A percentile compares a stretch with the other conserved stretches of the same genome.
Evolutionary conservation across 495 filamentous ascomycete species (phyloP).

Genomic region (Daldinia bambusicola): DNA sequence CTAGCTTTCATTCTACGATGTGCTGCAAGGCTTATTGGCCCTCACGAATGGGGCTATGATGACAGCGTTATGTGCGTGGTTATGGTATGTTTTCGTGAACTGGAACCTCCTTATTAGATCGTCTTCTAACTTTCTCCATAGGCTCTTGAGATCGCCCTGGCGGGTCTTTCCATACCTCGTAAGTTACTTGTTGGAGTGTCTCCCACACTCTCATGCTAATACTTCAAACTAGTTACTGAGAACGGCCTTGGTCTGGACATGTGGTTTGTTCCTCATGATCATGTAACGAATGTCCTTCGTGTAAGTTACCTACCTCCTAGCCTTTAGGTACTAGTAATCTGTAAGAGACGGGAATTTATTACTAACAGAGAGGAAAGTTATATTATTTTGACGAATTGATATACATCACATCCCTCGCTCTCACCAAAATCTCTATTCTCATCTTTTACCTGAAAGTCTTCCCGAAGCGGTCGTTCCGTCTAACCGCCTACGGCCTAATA

Average conservation of each 20-base stretch:
- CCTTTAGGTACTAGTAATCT: not conserved
- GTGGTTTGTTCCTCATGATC: slow-evolving; percentile 46
- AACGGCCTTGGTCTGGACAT: slow-evolving; percentile 44
- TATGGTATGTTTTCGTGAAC: slow-evolving; percentile 26
- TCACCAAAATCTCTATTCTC: slow-evolving; percentile 62
- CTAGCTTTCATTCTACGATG: slow-evolving; percentile 40
- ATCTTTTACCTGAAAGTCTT: slow-evolving; percentile 65
- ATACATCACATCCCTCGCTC: slow-evolving; percentile 53
- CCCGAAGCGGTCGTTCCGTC: slow-evolving; percentile 53
- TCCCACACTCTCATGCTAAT: slow-evolving; percentile 6
- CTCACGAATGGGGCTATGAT: slow-evolving; percentile 38
- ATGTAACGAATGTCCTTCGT: slow-evolving; percentile 41
- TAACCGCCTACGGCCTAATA: slow-evolving; percentile 50
- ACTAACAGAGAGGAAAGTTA: slow-evolving; percentile 39
- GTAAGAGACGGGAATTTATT: not conserved
- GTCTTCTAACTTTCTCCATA: slow-evolving; percentile 16
- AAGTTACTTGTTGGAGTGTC: slow-evolving; percentile 6
- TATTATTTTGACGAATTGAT: slow-evolving; percentile 54
- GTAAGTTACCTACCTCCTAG: slow-evolving; percentile 20
- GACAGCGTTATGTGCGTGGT: slow-evolving; percentile 40
- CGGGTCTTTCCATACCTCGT: slow-evolving; percentile 27
- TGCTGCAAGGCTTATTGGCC: slow-evolving; percentile 27
- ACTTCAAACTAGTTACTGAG: slow-evolving; percentile 15
- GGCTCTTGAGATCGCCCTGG: slow-evolving; percentile 28
- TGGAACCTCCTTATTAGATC: not conserved